These are phyloP conservation scores for Xylaria nigripes DNA, from an alignment of 495 filamentous ascomycete genomes.

Conservation along the genomic window DNA sequence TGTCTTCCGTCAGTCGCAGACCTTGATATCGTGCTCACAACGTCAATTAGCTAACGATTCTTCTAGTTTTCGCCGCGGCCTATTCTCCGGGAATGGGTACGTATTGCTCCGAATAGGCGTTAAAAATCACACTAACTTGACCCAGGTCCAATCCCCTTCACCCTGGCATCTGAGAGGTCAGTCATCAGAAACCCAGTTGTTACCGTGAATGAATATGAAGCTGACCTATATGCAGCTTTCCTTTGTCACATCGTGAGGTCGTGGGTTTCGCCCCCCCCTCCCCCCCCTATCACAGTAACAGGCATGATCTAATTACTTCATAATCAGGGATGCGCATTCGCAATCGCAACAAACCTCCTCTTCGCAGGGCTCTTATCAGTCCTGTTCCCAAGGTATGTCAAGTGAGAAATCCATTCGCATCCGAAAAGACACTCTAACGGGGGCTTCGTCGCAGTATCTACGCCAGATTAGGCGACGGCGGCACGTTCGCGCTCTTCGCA, in stretches of 20 bases:
- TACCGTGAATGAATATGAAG: neutral
- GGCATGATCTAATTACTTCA: neutral
- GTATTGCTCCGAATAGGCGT: neutral
- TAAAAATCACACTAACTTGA: neutral
- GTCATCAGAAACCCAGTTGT: neutral
- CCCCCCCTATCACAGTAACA: neutral
- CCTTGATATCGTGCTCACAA: neutral
- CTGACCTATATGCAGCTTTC: constrained; percentile 20
- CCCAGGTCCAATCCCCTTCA: constrained; percentile 29
- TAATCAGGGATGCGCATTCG: constrained; percentile 25
- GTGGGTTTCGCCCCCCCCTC: constrained; percentile 10
- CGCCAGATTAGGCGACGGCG: constrained; percentile 10
- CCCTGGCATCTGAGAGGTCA: constrained; percentile 26
- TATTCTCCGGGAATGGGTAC: constrained; percentile 28
- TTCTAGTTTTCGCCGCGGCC: constrained; percentile 22
- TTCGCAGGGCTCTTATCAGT: constrained; percentile 32
- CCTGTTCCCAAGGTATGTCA: constrained; percentile 26
- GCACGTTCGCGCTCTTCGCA: constrained; percentile 21
- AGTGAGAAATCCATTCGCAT: too few species aligned
- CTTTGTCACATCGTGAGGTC: constrained; percentile 27
- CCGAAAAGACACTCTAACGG: too few species aligned
- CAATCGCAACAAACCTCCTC: constrained; percentile 26
- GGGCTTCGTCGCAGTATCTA: constrained; percentile 14
- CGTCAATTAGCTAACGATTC: constrained; percentile 5
- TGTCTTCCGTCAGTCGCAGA: constrained; percentile 17